Conservation (phyloP, 345 rosid species). For the Rhodomyrtus tomentosa region DNA sequence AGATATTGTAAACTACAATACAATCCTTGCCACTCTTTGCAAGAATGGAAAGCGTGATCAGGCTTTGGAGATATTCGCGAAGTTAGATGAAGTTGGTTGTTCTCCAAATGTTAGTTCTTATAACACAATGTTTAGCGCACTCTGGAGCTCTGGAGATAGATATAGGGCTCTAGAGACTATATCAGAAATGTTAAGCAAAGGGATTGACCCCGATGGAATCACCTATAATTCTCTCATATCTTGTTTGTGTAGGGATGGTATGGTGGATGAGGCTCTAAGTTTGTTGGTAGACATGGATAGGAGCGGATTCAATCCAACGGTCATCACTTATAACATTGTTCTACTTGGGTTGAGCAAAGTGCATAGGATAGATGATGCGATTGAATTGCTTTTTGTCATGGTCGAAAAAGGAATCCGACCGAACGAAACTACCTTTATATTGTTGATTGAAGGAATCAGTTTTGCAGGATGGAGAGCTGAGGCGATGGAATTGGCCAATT, state of each 20-base stretch:
- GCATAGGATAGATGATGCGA: slow-evolving; percentile 52
- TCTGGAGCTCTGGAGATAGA: slow-evolving; percentile 63
- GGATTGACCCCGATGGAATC: slow-evolving; percentile 61
- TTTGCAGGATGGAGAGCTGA: slow-evolving; percentile 61
- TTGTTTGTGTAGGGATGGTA: slow-evolving; percentile 77
- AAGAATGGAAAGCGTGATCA: slow-evolving; percentile 60
- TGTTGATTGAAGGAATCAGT: slow-evolving; percentile 68
- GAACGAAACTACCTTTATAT: slow-evolving; percentile 58
- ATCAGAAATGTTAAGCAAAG: slow-evolving; percentile 44
- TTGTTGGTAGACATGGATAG: slow-evolving; percentile 63
- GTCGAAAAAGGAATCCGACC: slow-evolving; percentile 56
- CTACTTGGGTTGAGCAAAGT: slow-evolving; percentile 68
- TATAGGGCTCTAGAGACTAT: slow-evolving; percentile 51
- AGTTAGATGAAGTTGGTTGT: slow-evolving; percentile 57
- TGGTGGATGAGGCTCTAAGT: slow-evolving; percentile 65
- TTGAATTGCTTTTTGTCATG: slow-evolving; percentile 55
- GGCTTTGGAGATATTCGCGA: slow-evolving; percentile 62
- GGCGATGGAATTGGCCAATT: slow-evolving; percentile 61
- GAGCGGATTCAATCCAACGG: slow-evolving; percentile 42
- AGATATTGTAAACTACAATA: slow-evolving; percentile 73
- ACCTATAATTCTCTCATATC: slow-evolving; percentile 78
- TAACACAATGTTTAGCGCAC: slow-evolving; percentile 71
- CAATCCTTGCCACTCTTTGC: slow-evolving; percentile 55
- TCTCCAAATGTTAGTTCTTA: slow-evolving; percentile 73
- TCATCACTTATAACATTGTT: slow-evolving; percentile 61